phyloP scores from a whole-genome alignment of 139 green algal species.

The Chlamydomonas schloesseri region DNA sequence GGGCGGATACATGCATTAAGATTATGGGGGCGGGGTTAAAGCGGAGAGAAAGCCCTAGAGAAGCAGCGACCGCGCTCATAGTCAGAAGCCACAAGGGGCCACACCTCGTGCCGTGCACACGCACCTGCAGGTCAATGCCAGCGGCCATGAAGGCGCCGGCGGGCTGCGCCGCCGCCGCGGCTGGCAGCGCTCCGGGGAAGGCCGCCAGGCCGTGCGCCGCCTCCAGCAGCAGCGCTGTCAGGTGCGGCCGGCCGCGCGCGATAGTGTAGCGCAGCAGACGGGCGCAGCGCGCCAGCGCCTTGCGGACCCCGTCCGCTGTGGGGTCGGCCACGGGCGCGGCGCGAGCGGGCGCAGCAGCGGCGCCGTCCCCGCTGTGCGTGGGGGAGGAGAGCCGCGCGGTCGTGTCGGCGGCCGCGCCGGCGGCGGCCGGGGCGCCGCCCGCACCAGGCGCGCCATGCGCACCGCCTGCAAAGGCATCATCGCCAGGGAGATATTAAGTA shows the following conservation, averaged over 20 bases:
- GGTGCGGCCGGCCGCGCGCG: neutral
- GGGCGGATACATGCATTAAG: too few species aligned
- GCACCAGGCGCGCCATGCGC: neutral
- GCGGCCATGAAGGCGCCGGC: too few species aligned
- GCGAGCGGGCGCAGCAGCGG: neutral
- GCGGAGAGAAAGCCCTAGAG: too few species aligned
- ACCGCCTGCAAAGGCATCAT: neutral
- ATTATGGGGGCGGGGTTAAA: too few species aligned
- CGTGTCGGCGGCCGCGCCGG: neutral
- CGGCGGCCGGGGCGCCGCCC: neutral
- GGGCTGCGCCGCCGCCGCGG: neutral
- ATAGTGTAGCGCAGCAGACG: conserved; percentile 17
- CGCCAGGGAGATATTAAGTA: too few species aligned
- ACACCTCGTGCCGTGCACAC: too few species aligned
- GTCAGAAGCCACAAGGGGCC: too few species aligned
- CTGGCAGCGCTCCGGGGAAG: neutral
- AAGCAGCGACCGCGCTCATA: too few species aligned
- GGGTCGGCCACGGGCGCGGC: too few species aligned
- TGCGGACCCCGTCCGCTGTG: neutral
- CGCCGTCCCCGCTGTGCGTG: neutral
- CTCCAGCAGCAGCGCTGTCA: conserved; percentile 2
- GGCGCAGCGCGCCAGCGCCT: neutral
- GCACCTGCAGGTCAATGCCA: too few species aligned
- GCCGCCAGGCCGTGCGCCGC: neutral
- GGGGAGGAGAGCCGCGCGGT: too few species aligned